Evolutionary conservation across 139 green algal genomes (phyloP), one percentile per base, ranked within the genome.

Genomic region (Chlamydomonas schloesseri): DNA sequence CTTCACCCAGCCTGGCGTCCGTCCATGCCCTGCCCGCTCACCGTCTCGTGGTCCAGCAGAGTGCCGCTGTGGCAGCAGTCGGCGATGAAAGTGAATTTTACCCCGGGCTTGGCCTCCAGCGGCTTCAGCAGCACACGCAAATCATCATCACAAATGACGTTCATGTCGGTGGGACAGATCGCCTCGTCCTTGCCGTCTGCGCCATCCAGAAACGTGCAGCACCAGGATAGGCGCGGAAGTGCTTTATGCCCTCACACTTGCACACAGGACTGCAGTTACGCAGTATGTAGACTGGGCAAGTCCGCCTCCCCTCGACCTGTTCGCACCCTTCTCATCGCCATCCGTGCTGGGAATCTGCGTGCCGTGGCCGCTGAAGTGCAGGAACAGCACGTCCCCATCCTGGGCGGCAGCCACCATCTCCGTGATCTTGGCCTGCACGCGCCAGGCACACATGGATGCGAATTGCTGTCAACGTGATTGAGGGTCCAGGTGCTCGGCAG

Each of bases 281-380:
- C n/a, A n/a, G n/a, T n/a, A n/a, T n/a, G n/a, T n/a, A n/a, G n/a
- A n/a, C n/a, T n/a, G n/a, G n/a, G n/a, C n/a, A n/a, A n/a, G n/a
- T n/a, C n/a, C n/a, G n/a, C n/a, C n/a, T n/a, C n/a, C n/a, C n/a
- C n/a, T n/a, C n/a, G n/a, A 53, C 5, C 24, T 23, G 23, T 5
- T 26, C 71, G 2, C n/a, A 73, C 76, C 76, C 33, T 85, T 85
- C 42, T 85, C 79, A 1, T 85, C 79, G 21, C 79, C 79, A 23
- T 76, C 46, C 4, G 15, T 1, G 46, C 79, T 85, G n/a, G 79
- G 79, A 57, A 96, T 82, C 90, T 95, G 91, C 0, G 93, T 96
- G 53, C 94, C 94, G 84, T 97, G 94, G 18, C 95, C 94, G 18
- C 70, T 90, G 86, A 95, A 97, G 71, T 97, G 94, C 57, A 97